Conservation (phyloP, 1,284 basidiomycete species). For the Irpex sp. region DNA sequence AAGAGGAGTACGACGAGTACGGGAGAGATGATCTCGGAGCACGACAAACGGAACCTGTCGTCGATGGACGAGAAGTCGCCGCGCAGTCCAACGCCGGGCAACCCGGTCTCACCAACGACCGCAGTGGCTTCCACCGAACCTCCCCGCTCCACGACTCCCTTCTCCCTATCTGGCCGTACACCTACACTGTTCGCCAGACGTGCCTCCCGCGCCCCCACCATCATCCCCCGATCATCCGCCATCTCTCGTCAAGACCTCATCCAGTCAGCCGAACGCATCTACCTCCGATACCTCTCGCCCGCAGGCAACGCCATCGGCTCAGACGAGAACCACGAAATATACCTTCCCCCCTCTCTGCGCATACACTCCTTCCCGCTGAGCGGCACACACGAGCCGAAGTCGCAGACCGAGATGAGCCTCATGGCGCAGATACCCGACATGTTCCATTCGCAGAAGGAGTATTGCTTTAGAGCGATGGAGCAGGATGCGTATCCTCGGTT, state of each 20-base stretch:
- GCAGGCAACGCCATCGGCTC: conserved; percentile 61
- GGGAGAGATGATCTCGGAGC: conserved; percentile 59
- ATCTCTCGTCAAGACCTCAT: conserved; percentile 90
- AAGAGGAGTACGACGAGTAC: conserved; percentile 79
- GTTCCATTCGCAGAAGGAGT: conserved; percentile 97
- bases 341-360: conserved; percentile 84
- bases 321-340: conserved; percentile 85
- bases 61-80: conserved; percentile 40
- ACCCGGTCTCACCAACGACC: conserved; percentile 41
- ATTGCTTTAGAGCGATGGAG: conserved; percentile 96
- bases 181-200: conserved; percentile 66
- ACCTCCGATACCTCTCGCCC: conserved; percentile 85
- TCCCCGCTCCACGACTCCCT: conserved; percentile 72
- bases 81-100: conserved; percentile 50
- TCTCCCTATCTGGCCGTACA: conserved; percentile 69
- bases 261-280: conserved; percentile 93
- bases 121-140: conserved; percentile 33
- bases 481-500: conserved; percentile 97
- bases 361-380: conserved; percentile 77
- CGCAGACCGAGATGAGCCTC: conserved; percentile 66
- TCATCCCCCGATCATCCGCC: conserved; percentile 87
- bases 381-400: conserved; percentile 67
- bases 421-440: conserved; percentile 94
- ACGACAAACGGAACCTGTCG: conserved; percentile 59
- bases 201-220: conserved; percentile 77